Conservation (phyloP, 768 basidiomycete species). For the Epithele typhae region DNA sequence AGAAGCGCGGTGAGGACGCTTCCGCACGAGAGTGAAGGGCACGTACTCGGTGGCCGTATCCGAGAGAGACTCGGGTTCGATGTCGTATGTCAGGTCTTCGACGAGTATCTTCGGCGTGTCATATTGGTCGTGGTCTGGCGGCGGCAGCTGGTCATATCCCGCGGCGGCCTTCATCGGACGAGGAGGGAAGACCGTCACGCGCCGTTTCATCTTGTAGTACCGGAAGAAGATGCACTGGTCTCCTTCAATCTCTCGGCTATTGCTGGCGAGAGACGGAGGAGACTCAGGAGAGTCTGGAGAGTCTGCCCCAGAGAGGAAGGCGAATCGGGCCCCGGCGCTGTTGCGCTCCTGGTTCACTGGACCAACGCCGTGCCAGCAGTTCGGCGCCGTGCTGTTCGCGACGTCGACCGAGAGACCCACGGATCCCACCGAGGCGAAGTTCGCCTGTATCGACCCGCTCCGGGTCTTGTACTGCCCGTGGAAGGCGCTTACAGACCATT, state of each 20-base stretch:
- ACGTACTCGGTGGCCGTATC: background rate
- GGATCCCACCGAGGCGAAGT: background rate
- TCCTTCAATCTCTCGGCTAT: background rate
- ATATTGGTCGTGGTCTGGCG: background rate
- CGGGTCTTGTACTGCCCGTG: background rate
- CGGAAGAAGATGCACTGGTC: constrained; percentile 15
- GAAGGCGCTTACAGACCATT: constrained; percentile 13
- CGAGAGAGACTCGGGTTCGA: background rate
- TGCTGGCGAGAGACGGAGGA: no score
- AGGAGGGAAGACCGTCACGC: background rate
- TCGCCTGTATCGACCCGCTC: constrained; percentile 2
- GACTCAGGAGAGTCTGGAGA: no score
- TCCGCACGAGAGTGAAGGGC: background rate
- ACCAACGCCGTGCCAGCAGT: background rate
- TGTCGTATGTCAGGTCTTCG: background rate
- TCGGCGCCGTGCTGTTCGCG: background rate
- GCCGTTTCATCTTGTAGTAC: constrained; percentile 14
- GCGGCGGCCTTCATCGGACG: constrained; percentile 7
- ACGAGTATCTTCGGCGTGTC: background rate
- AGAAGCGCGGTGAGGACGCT: constrained; percentile 27
- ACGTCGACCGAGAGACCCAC: background rate
- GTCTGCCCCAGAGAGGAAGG: background rate
- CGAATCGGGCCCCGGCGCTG: background rate
- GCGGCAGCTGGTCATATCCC: background rate
- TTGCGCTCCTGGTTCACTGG: background rate